Evolutionary conservation across 371 early-diverging fungal genomes (phyloP).

Genomic region (Zancudomyces culisetae): DNA sequence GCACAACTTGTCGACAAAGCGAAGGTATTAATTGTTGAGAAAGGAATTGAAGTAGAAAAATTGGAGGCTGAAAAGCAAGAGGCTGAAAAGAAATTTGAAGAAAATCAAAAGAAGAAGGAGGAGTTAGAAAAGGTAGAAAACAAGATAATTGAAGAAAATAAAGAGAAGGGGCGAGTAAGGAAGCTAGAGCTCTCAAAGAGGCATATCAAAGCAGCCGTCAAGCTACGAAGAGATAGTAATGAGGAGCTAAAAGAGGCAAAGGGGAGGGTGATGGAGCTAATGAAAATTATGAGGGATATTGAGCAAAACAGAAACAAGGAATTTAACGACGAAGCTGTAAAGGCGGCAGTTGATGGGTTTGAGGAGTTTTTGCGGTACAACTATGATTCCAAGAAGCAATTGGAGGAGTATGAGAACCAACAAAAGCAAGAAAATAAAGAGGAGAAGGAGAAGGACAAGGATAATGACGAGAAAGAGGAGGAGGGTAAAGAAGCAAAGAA

Average conservation of each 20-base stretch:
- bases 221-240: not conserved
- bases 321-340: constrained; percentile 56
- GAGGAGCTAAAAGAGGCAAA: not conserved
- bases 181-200: not conserved
- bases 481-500: not conserved
- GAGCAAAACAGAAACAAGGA: constrained; percentile 54
- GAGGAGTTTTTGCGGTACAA: constrained; percentile 27
- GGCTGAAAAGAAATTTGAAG: constrained; percentile 18
- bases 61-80: constrained; percentile 12
- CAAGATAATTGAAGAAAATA: constrained; percentile 15
- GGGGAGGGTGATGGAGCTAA: constrained; percentile 8
- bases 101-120: constrained; percentile 23
- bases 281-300: constrained; percentile 30
- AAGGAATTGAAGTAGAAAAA: constrained; percentile 15
- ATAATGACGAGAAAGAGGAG: constrained; percentile 3
- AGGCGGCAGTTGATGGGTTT: constrained; percentile 35
- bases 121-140: constrained; percentile 20
- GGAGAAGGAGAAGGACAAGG: not conserved
- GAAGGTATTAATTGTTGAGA: constrained; percentile 9
- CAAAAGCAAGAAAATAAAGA: constrained; percentile 4
- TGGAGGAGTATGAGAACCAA: constrained; percentile 8
- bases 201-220: not conserved
- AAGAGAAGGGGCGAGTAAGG: not conserved
- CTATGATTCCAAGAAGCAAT: constrained; percentile 13
- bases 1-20: constrained; percentile 22